These are phyloP conservation scores for Malania oleifera DNA, from an alignment of 164 flowering plant species.

Conservation along the genomic window DNA sequence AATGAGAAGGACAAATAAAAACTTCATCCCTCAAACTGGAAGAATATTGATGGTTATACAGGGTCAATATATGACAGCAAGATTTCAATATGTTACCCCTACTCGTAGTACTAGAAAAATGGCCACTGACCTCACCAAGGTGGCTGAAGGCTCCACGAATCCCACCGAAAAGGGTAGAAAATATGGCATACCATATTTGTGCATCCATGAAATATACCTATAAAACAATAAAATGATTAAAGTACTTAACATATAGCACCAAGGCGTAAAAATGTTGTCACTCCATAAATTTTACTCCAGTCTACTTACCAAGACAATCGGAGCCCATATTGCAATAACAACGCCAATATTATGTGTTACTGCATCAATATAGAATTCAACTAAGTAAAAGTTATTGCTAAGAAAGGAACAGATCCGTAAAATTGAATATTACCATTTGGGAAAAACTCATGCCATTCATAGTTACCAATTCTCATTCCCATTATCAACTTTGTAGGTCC, in stretches of 20 bases:
- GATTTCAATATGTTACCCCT: background rate
- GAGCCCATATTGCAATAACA: conserved; percentile 88
- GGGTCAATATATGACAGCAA: too few species aligned
- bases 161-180: conserved; percentile 83
- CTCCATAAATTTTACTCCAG: background rate
- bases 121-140: conserved; percentile 90
- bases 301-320: conserved; percentile 77
- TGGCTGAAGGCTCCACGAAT: conserved; percentile 91
- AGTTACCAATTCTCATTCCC: conserved; percentile 42
- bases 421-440: conserved; percentile 56
- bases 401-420: background rate
- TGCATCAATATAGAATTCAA: conserved; percentile 30
- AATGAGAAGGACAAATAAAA: too few species aligned
- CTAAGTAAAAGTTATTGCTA: conserved; percentile 13
- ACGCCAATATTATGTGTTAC: conserved; percentile 70
- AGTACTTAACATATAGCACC: background rate
- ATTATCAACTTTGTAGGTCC: conserved; percentile 72
- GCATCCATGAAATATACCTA: conserved; percentile 97
- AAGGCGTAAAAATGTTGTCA: background rate
- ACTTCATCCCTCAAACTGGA: too few species aligned
- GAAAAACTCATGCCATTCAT: conserved; percentile 95
- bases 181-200: conserved; percentile 99
- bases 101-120: background rate
- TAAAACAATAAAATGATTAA: conserved; percentile 6
- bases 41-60: too few species aligned